Base-by-base conservation (phyloP, 345 rosid species). In the Rubroshorea leprosula region DNA sequence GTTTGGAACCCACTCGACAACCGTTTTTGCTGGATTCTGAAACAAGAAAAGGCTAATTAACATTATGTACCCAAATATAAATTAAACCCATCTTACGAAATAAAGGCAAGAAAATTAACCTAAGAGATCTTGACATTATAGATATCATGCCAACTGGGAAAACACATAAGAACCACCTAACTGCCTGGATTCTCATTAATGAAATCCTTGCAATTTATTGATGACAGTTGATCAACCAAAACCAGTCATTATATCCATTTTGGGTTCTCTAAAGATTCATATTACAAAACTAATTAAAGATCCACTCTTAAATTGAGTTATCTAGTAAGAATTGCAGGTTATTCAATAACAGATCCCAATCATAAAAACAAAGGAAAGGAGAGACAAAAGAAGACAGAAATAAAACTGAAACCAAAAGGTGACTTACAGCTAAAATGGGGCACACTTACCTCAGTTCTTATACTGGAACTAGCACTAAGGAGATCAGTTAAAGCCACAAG, bases 401-500 rank as follows among this genome's bases (percentile, higher is more conserved):
- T 5, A 1, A 44, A n/a, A 44, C 3, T 15, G 17, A 44, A 44
- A 13, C 4, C 10, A 44, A 44, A 15, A 44, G 18, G 18, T 44
- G 17, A 44, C 18, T 44, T 44, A 44, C 14, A 13, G n/a, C 5
- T n/a, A 44, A 0, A 16, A 44, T 44, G 18, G 18, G 35, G 1
- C 4, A 13, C 6, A n/a, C 55, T 78, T 85, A 93, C 99, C 97
- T 93, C 83, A 70, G 70, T 72, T 80, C 84, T 78, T 71, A 87
- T 68, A 55, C 79, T 75, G 70, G 85, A 83, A 72, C 91, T 87
- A 71, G 92, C 80, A 68, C 88, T 64, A 62, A 89, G 77, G 65
- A 93, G 84, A 68, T 89, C 95, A 58, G 83, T 79, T 71, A 93
- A 68, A 47, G 94, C 94, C 60, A 82, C 94, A 63, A 93, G 74